These are phyloP conservation scores for Blastosporella zonata DNA, from an alignment of 1,284 basidiomycete genomes.

Conservation along the genomic window DNA sequence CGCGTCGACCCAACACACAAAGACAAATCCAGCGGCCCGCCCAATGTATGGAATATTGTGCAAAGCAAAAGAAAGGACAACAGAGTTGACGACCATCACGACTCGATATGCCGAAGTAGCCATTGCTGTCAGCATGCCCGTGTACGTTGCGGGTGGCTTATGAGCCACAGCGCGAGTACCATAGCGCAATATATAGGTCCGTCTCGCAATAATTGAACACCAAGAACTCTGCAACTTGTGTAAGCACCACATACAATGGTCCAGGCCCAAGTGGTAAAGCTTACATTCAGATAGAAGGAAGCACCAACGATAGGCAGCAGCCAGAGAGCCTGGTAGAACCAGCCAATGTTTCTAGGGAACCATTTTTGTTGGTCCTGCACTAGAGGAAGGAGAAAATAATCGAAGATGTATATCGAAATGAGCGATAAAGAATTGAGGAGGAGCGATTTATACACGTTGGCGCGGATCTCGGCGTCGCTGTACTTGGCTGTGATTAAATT, in stretches of 20 bases:
- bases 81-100: constrained; percentile 76
- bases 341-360: constrained; percentile 67
- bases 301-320: constrained; percentile 66
- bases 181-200: constrained; percentile 64
- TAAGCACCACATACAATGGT: not conserved
- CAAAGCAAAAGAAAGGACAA: constrained; percentile 66
- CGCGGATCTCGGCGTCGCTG: constrained; percentile 72
- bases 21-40: constrained; percentile 56
- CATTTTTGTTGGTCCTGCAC: constrained; percentile 59
- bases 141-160: constrained; percentile 56
- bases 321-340: constrained; percentile 76
- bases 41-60: constrained; percentile 65
- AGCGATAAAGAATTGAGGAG: constrained; percentile 69
- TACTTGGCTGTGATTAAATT: constrained; percentile 3
- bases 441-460: constrained; percentile 69
- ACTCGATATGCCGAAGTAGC: constrained; percentile 76
- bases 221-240: constrained; percentile 60
- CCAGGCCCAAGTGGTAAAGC: constrained; percentile 27
- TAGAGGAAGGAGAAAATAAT: constrained; percentile 68
- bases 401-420: constrained; percentile 68
- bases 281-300: constrained; percentile 75
- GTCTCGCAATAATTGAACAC: constrained; percentile 70
- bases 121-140: constrained; percentile 66
- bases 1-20: constrained; percentile 82
- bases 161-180: constrained; percentile 50